phyloP scores from a whole-genome alignment of 331 rosid genomes.

The Quercus lobata region DNA sequence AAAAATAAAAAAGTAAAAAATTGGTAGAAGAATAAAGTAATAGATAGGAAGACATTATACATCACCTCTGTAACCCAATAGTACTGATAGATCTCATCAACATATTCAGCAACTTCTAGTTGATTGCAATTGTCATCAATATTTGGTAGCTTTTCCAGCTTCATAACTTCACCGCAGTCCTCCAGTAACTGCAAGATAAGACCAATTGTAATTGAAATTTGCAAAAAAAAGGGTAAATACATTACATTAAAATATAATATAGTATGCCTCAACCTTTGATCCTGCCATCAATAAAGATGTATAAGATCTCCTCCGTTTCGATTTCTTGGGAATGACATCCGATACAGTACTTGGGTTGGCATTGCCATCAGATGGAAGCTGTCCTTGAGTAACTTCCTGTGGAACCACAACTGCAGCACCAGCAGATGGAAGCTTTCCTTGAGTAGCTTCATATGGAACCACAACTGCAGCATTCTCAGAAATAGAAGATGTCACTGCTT shows the following conservation, averaged over 20 bases:
- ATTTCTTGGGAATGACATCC: slow-evolving; percentile 32
- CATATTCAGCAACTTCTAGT: slow-evolving; percentile 82
- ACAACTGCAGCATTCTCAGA: slow-evolving; percentile 17
- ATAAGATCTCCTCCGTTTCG: slow-evolving; percentile 68
- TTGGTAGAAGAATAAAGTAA: neutral
- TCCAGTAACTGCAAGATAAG: slow-evolving; percentile 57
- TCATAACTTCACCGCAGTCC: slow-evolving; percentile 32
- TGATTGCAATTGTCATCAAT: slow-evolving; percentile 73
- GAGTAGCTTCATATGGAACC: slow-evolving; percentile 32
- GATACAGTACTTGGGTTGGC: slow-evolving; percentile 28
- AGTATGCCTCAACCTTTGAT: slow-evolving; percentile 58
- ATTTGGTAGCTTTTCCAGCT: slow-evolving; percentile 53
- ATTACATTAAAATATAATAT: neutral
- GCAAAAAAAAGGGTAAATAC: neutral
- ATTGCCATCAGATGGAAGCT: slow-evolving; percentile 35
- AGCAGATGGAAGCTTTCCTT: neutral
- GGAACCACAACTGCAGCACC: slow-evolving; percentile 8
- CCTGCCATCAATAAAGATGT: slow-evolving; percentile 58
- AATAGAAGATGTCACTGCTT: slow-evolving; percentile 28
- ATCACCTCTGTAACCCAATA: slow-evolving; percentile 86
- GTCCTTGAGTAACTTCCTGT: slow-evolving; percentile 31
- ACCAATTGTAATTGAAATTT: slow-evolving; percentile 13
- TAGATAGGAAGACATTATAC: neutral
- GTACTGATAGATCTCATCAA: slow-evolving; percentile 75
- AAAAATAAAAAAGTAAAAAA: neutral